These are phyloP conservation scores for Euphorbia tirucalli DNA, from an alignment of 345 rosid genomes.

Conservation along the genomic window DNA sequence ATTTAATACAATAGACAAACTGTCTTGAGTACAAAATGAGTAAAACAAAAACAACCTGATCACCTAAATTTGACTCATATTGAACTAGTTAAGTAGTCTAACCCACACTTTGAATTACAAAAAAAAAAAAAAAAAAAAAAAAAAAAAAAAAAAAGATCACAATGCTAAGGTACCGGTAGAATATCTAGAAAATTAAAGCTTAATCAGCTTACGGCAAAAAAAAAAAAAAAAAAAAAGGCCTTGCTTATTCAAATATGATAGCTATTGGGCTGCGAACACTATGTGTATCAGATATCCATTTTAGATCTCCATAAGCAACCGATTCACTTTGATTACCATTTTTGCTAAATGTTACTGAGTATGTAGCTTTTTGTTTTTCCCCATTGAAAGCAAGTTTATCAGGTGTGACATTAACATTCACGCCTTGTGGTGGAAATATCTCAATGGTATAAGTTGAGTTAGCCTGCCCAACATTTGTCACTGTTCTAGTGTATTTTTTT, in stretches of 20 bases:
- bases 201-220: no score
- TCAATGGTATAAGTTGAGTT: slow-evolving; percentile 7
- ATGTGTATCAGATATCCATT: slow-evolving; percentile 8
- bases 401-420: slow-evolving; percentile 13
- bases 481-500: slow-evolving; percentile 19
- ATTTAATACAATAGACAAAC: no score
- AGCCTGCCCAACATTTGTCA: slow-evolving; percentile 13
- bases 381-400: not conserved
- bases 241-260: slow-evolving; percentile 9
- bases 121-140: no score
- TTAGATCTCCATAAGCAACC: slow-evolving; percentile 21
- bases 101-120: no score
- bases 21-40: no score
- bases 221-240: no score
- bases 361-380: slow-evolving; percentile 16
- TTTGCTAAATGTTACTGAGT: slow-evolving; percentile 19
- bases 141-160: no score
- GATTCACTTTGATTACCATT: not conserved
- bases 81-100: no score
- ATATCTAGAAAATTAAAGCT: no score
- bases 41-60: no score
- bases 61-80: no score
- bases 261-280: slow-evolving; percentile 18
- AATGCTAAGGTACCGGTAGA: no score
- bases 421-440: slow-evolving; percentile 2